Evolutionary conservation across 805 yeast species (phyloP).

Genomic region (Suhomyces prunicola): DNA sequence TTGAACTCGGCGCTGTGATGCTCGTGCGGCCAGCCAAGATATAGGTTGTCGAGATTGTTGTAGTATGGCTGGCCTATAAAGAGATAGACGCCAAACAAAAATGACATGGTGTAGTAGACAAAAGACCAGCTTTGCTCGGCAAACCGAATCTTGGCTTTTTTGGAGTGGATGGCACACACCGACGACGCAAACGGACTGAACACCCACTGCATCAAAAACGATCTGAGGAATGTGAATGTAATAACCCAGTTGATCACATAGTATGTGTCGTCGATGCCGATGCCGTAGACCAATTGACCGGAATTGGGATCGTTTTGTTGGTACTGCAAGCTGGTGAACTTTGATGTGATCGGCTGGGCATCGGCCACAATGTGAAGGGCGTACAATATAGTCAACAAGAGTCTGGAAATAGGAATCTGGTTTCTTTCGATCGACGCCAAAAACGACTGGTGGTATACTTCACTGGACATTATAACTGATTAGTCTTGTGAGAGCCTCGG

Average conservation of each 20-base stretch:
- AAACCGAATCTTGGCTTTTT: constrained; percentile 61
- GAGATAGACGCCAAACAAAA: constrained; percentile 54
- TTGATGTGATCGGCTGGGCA: constrained; percentile 25
- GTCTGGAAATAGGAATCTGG: constrained; percentile 33
- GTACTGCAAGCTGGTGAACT: constrained; percentile 36
- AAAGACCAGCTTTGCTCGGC: constrained; percentile 86
- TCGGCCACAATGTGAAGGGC: constrained; percentile 22
- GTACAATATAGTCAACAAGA: constrained; percentile 25
- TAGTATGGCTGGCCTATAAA: constrained; percentile 60
- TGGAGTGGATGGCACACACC: constrained; percentile 40
- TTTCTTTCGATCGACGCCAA: constrained; percentile 33
- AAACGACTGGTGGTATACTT: constrained; percentile 18
- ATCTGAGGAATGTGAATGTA: constrained; percentile 55
- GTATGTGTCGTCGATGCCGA: constrained; percentile 54
- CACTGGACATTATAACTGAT: background rate
- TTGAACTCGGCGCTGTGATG: constrained; percentile 53
- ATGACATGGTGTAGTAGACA: constrained; percentile 55
- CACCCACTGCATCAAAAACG: constrained; percentile 54
- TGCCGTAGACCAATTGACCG: constrained; percentile 40
- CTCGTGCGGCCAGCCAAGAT: constrained; percentile 73
- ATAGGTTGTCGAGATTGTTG: constrained; percentile 54
- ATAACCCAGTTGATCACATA: constrained; percentile 55
- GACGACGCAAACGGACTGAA: constrained; percentile 55
- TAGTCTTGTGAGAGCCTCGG: no score
- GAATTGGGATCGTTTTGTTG: constrained; percentile 13